Evolutionary conservation across 1,284 basidiomycete species (phyloP).

Genomic region (Malassezia globosa): DNA sequence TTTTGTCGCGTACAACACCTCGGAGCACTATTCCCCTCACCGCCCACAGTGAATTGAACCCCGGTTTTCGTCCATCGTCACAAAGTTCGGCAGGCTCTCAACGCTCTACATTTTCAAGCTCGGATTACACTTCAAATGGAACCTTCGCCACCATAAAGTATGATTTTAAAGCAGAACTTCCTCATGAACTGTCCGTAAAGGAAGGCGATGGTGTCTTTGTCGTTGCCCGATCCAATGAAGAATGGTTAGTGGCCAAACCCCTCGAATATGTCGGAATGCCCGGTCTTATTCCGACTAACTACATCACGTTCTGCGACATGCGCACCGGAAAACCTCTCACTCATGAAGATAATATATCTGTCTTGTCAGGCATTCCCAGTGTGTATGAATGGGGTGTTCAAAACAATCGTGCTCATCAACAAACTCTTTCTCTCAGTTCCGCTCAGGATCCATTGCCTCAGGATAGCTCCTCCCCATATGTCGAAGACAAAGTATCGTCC

Average conservation of each 20-base stretch:
- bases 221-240: conserved; percentile 40
- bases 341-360: conserved; percentile 59
- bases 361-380: conserved; percentile 56
- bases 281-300: conserved; percentile 88
- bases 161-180: conserved; percentile 84
- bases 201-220: conserved; percentile 79
- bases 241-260: conserved; percentile 64
- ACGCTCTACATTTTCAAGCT: background rate
- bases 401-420: conserved; percentile 88
- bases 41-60: conserved; percentile 21
- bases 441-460: conserved; percentile 50
- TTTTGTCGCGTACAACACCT: conserved; percentile 25
- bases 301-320: conserved; percentile 90
- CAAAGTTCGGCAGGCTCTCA: conserved; percentile 24
- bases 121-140: background rate
- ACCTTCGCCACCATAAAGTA: conserved; percentile 71
- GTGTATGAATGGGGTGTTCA: conserved; percentile 98
- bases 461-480: background rate
- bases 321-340: conserved; percentile 55
- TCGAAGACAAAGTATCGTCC: background rate
- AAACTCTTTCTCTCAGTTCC: conserved; percentile 82
- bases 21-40: conserved; percentile 21
- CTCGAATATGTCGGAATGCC: conserved; percentile 87
- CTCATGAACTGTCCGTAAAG: conserved; percentile 90
- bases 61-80: conserved; percentile 34